Conservation (phyloP, 2,329 filamentous ascomycete species). For the Dothideomycetidae sp. region DNA sequence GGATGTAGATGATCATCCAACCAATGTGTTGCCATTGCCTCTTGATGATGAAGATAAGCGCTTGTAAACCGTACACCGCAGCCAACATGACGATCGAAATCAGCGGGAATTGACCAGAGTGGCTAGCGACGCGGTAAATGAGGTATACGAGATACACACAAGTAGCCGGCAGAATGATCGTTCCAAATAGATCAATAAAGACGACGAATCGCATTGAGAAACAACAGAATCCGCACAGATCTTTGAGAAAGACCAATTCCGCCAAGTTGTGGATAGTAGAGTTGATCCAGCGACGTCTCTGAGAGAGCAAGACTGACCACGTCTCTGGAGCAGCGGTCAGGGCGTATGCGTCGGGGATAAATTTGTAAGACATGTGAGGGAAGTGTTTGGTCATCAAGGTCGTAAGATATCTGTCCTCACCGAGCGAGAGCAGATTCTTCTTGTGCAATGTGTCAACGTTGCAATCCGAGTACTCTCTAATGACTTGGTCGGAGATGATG, state of each 20-base stretch:
- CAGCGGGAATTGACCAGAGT: constrained; percentile 61
- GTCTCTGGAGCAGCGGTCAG: constrained; percentile 87
- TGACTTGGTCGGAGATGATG: constrained; percentile 79
- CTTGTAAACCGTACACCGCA: constrained; percentile 87
- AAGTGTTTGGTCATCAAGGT: constrained; percentile 98
- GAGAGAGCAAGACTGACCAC: constrained; percentile 89
- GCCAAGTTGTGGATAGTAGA: constrained; percentile 94
- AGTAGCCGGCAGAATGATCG: constrained; percentile 79
- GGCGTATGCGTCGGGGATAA: constrained; percentile 82
- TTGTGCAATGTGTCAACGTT: constrained; percentile 88
- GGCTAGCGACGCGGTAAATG: constrained; percentile 60
- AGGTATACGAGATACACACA: constrained; percentile 77
- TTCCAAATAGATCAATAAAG: constrained; percentile 85
- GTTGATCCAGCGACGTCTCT: constrained; percentile 98
- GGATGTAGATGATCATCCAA: constrained; percentile 97
- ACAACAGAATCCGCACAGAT: constrained; percentile 97
- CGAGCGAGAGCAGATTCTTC: constrained; percentile 83
- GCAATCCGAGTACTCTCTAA: constrained; percentile 77
- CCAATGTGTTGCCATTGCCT: constrained; percentile 96
- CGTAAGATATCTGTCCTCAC: constrained; percentile 93
- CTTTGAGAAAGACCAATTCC: constrained; percentile 77
- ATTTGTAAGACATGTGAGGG: constrained; percentile 90
- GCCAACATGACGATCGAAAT: constrained; percentile 84
- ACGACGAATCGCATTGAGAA: constrained; percentile 97
- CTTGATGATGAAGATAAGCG: constrained; percentile 90